phyloP scores from a whole-genome alignment of 1,284 basidiomycete species.

The Athelia psychrophila region DNA sequence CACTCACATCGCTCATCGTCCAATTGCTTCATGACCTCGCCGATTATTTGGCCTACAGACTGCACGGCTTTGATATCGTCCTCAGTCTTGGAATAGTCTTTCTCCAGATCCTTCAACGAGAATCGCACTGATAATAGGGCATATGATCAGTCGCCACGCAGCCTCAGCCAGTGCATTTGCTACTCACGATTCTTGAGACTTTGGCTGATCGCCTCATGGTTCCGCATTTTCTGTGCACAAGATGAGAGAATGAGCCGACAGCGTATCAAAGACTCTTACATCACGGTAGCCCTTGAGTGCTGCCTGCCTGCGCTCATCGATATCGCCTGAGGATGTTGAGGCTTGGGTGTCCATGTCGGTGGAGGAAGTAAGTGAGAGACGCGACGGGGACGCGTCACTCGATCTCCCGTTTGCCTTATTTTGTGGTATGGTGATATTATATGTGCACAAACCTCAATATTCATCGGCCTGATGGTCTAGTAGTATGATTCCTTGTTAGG shows the following conservation, averaged over 20 bases:
- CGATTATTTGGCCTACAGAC: conserved; percentile 98
- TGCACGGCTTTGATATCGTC: conserved; percentile 99
- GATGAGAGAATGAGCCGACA: background rate
- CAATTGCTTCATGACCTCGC: conserved; percentile 98
- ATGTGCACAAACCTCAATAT: too few species aligned
- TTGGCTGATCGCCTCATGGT: conserved; percentile 81
- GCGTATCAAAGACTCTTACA: conserved; percentile 30
- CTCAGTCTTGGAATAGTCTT: conserved; percentile 93
- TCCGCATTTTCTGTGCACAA: conserved; percentile 77
- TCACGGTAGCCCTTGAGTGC: conserved; percentile 70
- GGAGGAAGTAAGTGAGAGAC: conserved; percentile 23
- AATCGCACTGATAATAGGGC: conserved; percentile 58
- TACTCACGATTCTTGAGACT: conserved; percentile 79
- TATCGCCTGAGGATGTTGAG: conserved; percentile 51
- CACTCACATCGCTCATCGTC: conserved; percentile 95
- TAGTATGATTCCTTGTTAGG: conserved; percentile 60
- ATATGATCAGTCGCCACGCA: background rate
- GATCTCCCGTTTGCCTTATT: too few species aligned
- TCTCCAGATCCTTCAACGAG: conserved; percentile 84
- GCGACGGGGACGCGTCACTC: conserved; percentile 21
- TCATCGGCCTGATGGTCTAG: conserved; percentile 48
- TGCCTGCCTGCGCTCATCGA: conserved; percentile 62
- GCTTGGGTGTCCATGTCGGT: conserved; percentile 46
- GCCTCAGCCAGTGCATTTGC: background rate
- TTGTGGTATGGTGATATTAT: too few species aligned